phyloP scores from a whole-genome alignment of 768 basidiomycete genomes.

The Nevesoporus exiguus region DNA sequence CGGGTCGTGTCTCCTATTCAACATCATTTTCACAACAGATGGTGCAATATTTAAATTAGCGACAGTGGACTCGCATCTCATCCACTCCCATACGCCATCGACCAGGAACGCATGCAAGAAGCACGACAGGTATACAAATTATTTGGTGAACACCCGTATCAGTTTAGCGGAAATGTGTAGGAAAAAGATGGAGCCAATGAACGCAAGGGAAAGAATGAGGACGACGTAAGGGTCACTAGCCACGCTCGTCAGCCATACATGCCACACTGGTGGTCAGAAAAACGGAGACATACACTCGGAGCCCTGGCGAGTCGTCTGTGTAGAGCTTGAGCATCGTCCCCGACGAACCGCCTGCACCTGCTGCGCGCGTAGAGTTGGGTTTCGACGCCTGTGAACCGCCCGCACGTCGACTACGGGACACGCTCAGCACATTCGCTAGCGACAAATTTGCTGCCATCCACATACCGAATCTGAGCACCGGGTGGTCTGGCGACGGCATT shows the following conservation, averaged over 20 bases:
- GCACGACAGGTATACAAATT: conserved; percentile 17
- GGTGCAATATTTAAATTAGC: neutral
- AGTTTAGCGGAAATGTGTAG: conserved; percentile 95
- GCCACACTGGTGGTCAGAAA: neutral
- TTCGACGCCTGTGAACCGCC: conserved; percentile 58
- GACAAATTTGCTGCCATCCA: conserved; percentile 7
- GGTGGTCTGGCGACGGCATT: conserved; percentile 66
- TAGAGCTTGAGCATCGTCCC: conserved; percentile 99
- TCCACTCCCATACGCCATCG: neutral
- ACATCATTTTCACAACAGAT: neutral
- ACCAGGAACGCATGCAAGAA: neutral
- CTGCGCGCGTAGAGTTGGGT: conserved; percentile 86
- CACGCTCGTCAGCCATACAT: conserved; percentile 2
- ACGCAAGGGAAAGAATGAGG: conserved; percentile 90
- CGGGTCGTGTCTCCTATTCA: conserved; percentile 3
- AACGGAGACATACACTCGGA: conserved; percentile 79
- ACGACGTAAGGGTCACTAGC: conserved; percentile 93
- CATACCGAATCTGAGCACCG: conserved; percentile 79
- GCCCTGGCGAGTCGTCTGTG: conserved; percentile 96
- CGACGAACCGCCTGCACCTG: conserved; percentile 93
- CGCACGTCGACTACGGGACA: conserved; percentile 61
- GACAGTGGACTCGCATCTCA: neutral
- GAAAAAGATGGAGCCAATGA: conserved; percentile 99
- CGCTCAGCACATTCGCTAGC: neutral
- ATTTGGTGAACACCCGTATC: conserved; percentile 87